Evolutionary conservation across 495 filamentous ascomycete species (phyloP), one percentile per base, ranked within the genome.

Genomic region (Pseudevernia furfuracea): DNA sequence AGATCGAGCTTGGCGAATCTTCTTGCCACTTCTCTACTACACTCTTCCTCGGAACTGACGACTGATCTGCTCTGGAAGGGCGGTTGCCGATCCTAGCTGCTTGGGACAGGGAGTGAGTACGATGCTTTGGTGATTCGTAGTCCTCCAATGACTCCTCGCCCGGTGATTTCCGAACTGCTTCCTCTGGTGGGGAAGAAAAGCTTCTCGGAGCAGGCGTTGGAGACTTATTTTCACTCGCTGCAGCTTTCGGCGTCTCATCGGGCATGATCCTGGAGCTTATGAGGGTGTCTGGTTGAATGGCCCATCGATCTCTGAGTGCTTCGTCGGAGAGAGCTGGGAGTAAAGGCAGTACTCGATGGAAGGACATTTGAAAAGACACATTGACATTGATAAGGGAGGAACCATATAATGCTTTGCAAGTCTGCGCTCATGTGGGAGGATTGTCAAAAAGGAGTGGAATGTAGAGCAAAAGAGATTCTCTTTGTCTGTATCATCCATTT

Each of bases 1-100:
- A 98, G 63, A 96, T 84, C 60, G 83, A 82, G n/a, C 75, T 72
- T 43, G 71, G 72, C n/a, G 73, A 69, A 37, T 78, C 76, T 68
- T 73, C 76, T 12, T 64, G 63, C 62, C 62, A 68, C 12, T 56
- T 48, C 19, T 68, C 66, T 49, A 58, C 25, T 28, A 53, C 49
- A 37, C 49, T 58, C 34, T 49, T 64, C 56, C 21, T 58, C 4
- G 61, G 43, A 37, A 52, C 9, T n/a, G 64, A 56, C 28, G 9
- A 32, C 34, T 38, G 43, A 55, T 32, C 30, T 56, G 58, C 58
- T 38, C 61, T 55, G 36, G 52, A 60, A n/a, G 28, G 36, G 21
- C 38, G 15, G 11, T 37, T 69, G 25, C 32, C 41, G 41, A 57
- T 36, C 30, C 67, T 36, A 17, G 60, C 38, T 43, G 43, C 57